Conservation (phyloP, 495 filamentous ascomycete genomes). For the Friedmanniomyces endolithicus region DNA sequence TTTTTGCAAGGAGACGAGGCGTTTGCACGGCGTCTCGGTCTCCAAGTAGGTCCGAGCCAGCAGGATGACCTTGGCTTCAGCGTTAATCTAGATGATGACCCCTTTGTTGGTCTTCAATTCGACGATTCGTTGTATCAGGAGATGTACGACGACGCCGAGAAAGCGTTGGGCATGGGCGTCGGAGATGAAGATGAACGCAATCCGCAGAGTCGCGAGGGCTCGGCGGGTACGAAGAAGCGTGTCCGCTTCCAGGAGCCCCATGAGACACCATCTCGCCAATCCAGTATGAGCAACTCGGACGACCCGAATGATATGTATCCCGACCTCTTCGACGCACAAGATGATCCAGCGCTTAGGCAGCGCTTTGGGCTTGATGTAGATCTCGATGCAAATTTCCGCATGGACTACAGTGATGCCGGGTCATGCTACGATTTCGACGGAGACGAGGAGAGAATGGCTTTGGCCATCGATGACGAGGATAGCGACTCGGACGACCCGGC, state of each 20-base stretch:
- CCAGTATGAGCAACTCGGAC: conserved; percentile 7
- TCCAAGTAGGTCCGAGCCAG: neutral
- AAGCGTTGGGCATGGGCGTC: neutral
- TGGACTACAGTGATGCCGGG: conserved; percentile 7
- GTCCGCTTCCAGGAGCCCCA: conserved; percentile 13
- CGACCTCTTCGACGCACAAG: conserved; percentile 12
- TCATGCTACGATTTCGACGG: conserved; percentile 19
- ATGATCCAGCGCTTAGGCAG: conserved; percentile 6
- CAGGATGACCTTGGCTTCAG: neutral
- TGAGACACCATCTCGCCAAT: neutral
- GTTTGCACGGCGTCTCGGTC: neutral
- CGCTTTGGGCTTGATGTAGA: conserved; percentile 4
- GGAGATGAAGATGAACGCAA: neutral
- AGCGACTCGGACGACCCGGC: conserved; percentile 8
- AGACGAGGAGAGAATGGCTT: conserved; percentile 14
- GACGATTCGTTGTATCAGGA: conserved; percentile 4
- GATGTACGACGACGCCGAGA: conserved; percentile 13
- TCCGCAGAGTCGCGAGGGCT: conserved; percentile 1
- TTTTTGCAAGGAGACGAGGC: neutral
- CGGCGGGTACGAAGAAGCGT: conserved; percentile 10
- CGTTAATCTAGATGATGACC: conserved; percentile 14
- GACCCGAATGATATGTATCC: conserved; percentile 11
- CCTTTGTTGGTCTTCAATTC: conserved; percentile 7
- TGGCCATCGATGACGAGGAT: conserved; percentile 16
- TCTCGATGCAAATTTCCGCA: neutral